Conservation (phyloP, 129 eudicot genomes). For the Pittosporum tobira region DNA sequence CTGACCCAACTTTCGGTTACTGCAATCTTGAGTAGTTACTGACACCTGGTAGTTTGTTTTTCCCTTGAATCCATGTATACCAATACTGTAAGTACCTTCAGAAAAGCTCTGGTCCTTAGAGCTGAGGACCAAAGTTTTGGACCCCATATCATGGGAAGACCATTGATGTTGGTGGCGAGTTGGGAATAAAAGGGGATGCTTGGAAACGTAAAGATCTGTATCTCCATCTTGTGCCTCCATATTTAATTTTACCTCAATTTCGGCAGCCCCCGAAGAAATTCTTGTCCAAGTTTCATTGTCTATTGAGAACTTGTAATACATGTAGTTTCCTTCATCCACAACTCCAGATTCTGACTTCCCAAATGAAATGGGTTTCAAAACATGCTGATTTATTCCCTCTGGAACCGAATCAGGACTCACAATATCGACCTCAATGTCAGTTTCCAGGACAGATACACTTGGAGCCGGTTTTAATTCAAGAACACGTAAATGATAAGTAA, state of each 20-base stretch:
- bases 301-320: slow-evolving; percentile 67
- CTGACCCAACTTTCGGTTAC: slow-evolving; percentile 41
- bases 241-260: slow-evolving; percentile 57
- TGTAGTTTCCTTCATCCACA: slow-evolving; percentile 60
- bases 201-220: slow-evolving; percentile 72
- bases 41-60: slow-evolving; percentile 47
- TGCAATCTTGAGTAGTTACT: slow-evolving; percentile 34
- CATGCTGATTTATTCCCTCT: slow-evolving; percentile 34
- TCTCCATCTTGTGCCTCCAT: slow-evolving; percentile 64
- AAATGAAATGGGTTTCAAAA: slow-evolving; percentile 48
- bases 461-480: slow-evolving; percentile 76
- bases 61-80: slow-evolving; percentile 81
- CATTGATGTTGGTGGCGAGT: slow-evolving; percentile 80
- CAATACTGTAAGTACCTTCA: slow-evolving; percentile 60
- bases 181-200: slow-evolving; percentile 78
- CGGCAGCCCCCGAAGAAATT: slow-evolving; percentile 40
- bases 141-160: slow-evolving; percentile 90
- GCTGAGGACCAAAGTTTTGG: slow-evolving; percentile 62
- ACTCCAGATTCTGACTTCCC: slow-evolving; percentile 65
- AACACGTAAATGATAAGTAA: slow-evolving; percentile 58
- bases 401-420: slow-evolving; percentile 54
- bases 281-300: slow-evolving; percentile 44
- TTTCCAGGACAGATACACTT: slow-evolving; percentile 86
- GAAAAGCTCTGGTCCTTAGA: slow-evolving; percentile 58
- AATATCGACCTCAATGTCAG: slow-evolving; percentile 94